Percentiles rank a stretch among this genome's conserved stretches.
Evolutionary conservation across 176 grass and related monocot genomes (phyloP).

Genomic region (Avena sativa): DNA sequence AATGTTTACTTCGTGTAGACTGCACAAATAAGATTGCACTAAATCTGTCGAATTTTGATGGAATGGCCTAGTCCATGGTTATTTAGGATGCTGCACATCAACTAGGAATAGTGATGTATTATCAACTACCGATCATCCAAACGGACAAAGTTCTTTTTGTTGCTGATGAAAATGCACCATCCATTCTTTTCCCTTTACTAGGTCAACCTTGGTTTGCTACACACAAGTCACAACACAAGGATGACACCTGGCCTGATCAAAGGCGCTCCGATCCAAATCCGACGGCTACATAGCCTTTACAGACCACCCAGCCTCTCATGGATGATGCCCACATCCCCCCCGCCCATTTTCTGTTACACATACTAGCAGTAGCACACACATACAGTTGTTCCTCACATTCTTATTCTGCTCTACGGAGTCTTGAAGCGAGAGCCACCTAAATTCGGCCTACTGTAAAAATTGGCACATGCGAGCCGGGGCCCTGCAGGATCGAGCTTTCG

Average conservation of each 20-base stretch:
- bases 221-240: constrained; percentile 10
- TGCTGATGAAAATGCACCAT: constrained; percentile 9
- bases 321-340: constrained; percentile 5
- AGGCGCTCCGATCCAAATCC: constrained; percentile 19
- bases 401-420: constrained; percentile 41
- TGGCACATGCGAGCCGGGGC: neutral
- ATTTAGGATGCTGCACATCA: neutral
- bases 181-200: constrained; percentile 5
- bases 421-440: constrained; percentile 22
- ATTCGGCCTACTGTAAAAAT: constrained; percentile 20
- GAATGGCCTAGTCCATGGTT: neutral
- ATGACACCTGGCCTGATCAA: neutral
- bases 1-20: no score
- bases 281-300: constrained; percentile 12
- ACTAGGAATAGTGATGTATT: neutral
- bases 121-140: neutral
- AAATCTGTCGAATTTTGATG: neutral
- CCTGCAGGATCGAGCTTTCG: neutral
- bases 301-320: constrained; percentile 6
- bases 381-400: constrained; percentile 23
- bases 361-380: neutral
- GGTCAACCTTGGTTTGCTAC: constrained; percentile 12
- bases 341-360: neutral
- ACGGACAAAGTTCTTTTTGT: neutral
- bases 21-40: neutral